Percentiles rank a stretch among this genome's conserved stretches.
Conservation (phyloP, 2,329 filamentous ascomycete species). For the Fusarium continuum region DNA sequence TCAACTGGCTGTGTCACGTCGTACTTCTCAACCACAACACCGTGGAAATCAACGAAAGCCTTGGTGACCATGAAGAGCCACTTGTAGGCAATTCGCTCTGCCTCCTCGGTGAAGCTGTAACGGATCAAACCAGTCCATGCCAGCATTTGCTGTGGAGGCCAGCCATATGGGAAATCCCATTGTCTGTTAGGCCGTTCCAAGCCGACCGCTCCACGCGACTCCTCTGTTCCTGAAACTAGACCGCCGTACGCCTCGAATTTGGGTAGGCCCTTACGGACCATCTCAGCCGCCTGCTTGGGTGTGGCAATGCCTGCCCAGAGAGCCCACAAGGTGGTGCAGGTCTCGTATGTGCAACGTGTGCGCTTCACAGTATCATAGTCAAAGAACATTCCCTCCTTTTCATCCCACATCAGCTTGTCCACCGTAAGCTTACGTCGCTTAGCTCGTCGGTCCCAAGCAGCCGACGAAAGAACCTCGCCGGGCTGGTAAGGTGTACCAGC, state of each 20-base stretch:
- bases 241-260: slow-evolving; percentile 90
- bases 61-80: slow-evolving; percentile 99
- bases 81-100: slow-evolving; percentile 89
- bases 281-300: slow-evolving; percentile 82
- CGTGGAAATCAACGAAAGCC: slow-evolving; percentile 98
- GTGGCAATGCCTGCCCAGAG: slow-evolving; percentile 93
- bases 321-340: slow-evolving; percentile 94
- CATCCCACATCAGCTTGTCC: slow-evolving; percentile 94
- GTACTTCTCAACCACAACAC: slow-evolving; percentile 98
- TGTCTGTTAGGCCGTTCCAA: slow-evolving; percentile 91
- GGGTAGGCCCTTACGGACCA: slow-evolving; percentile 84
- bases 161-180: slow-evolving; percentile 98
- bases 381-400: slow-evolving; percentile 94
- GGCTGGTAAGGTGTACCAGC: slow-evolving; percentile 69
- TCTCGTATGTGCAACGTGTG: slow-evolving; percentile 85
- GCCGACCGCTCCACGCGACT: slow-evolving; percentile 82
- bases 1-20: slow-evolving; percentile 91
- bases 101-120: slow-evolving; percentile 91
- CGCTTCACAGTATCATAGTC: slow-evolving; percentile 91
- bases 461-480: slow-evolving; percentile 80
- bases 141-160: slow-evolving; percentile 98
- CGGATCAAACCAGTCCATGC: slow-evolving; percentile 93
- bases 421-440: slow-evolving; percentile 85
- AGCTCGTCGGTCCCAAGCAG: slow-evolving; percentile 89
- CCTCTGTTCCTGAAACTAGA: slow-evolving; percentile 86